Base-by-base conservation (phyloP, 2,329 filamentous ascomycete genomes). In the Phialophora chinensis region DNA sequence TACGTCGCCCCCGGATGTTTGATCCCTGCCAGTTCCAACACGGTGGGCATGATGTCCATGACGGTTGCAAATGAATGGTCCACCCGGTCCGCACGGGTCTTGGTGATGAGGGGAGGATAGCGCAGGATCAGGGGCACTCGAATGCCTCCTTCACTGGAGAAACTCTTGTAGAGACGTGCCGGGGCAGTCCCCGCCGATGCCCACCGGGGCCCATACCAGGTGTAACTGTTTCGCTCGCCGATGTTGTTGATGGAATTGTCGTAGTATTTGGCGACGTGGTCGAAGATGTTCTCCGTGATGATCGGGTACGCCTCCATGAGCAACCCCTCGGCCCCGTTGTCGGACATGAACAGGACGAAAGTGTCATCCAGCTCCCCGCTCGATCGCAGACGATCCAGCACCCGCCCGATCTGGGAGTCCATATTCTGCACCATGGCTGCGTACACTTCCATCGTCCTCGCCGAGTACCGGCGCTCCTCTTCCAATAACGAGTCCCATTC, bases 141-240 rank as follows among this genome's bases (percentile, higher is more conserved):
- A n/a, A 74, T 73, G 31, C 73, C 73, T 8, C 73, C 73, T 63
- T 74, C 60, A 4, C 71, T 67, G 3, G 67, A 66, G 57, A 68
- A 73, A 27, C 62, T 50, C 53, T 74, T 74, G 64, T 69, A 74
- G 2, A 73, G 67, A 20, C 72, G 55, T 2, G 71, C 71, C 17
- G 73, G 73, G 1, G 72, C 72, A 12, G 71, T 73, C 23, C 71
- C 66, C 17, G 72, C 72, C 23, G 69, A 67, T 11, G 74, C 74
- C 77, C 77, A 78, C 1, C 71, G 73, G 0, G 75, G 69, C 2
- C 77, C 76, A 52, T 77, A 78, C 77, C 77, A 79, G 1, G 75
- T 69, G 62, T 73, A 79, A 2, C 72, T 75, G 62, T 78, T 73
- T n/a, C 59, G 67, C 8, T 62, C 59, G 6, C 77, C 77, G 35